Percentiles rank a stretch among this genome's conserved stretches.
Evolutionary conservation across 2,329 filamentous ascomycete genomes (phyloP).

Genomic region (Erysiphe neolycopersici): DNA sequence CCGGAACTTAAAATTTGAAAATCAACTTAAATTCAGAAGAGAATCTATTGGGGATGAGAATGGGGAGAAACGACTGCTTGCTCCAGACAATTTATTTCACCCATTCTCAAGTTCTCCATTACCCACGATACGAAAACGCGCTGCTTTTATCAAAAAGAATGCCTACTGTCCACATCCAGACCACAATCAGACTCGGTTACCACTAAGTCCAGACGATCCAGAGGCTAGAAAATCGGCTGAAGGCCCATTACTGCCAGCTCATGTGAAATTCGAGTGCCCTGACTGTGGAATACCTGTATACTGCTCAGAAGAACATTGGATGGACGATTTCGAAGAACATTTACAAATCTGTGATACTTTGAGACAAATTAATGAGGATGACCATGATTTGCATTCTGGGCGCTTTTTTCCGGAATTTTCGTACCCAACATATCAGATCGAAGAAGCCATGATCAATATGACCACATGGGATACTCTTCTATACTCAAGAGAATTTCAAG

Average conservation of each 20-base stretch:
- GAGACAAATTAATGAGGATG: slow-evolving; percentile 87
- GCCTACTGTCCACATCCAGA: slow-evolving; percentile 80
- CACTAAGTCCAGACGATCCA: slow-evolving; percentile 34
- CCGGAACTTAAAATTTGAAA: too few relatives aligned
- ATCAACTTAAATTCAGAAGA: too few relatives aligned
- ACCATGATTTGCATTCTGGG: slow-evolving; percentile 78
- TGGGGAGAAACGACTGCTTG: slow-evolving; percentile 9
- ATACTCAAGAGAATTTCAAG: slow-evolving; percentile 74
- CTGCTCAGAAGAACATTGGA: slow-evolving; percentile 87
- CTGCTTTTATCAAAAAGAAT: slow-evolving; percentile 76
- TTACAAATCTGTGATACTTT: slow-evolving; percentile 78
- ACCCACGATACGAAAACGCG: slow-evolving; percentile 62
- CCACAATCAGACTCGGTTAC: slow-evolving; percentile 48
- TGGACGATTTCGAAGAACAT: slow-evolving; percentile 82
- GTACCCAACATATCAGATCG: slow-evolving; percentile 69
- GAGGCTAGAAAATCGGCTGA: slow-evolving; percentile 30
- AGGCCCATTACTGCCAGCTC: slow-evolving; percentile 38
- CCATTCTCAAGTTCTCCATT: slow-evolving; percentile 73
- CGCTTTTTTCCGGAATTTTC: slow-evolving; percentile 84
- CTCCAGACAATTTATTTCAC: slow-evolving; percentile 70
- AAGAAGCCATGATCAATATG: slow-evolving; percentile 87
- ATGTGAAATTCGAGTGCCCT: slow-evolving; percentile 83
- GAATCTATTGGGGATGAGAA: slow-evolving; percentile 1
- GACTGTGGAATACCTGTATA: slow-evolving; percentile 88
- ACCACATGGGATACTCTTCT: slow-evolving; percentile 96